phyloP scores from a whole-genome alignment of 345 rosid genomes.

The Turnera subulata region DNA sequence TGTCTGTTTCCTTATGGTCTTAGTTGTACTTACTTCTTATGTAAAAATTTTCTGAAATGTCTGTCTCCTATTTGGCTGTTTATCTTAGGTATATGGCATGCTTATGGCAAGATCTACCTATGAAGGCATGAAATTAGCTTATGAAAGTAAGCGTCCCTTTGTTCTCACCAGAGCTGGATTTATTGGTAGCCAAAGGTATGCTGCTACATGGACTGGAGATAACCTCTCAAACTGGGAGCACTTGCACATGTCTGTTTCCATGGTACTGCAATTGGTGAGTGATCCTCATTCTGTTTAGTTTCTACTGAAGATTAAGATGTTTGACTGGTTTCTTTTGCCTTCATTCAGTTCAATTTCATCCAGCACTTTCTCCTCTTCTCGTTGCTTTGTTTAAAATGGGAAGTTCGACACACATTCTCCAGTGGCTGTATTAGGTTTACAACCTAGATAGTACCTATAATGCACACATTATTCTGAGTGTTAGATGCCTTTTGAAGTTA shows the following conservation, averaged over 20 bases:
- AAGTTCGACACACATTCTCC: no score
- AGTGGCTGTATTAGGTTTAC: no score
- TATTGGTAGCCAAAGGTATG: conserved; percentile 79
- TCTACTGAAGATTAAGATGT: no score
- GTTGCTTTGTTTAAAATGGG: no score
- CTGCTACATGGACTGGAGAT: conserved; percentile 97
- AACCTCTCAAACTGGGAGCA: conserved; percentile 94
- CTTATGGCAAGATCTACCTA: conserved; percentile 89
- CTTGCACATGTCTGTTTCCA: conserved; percentile 78
- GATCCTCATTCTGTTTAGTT: neutral
- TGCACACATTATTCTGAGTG: no score
- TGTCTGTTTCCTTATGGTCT: neutral
- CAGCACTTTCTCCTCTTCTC: no score
- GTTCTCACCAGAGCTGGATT: conserved; percentile 98
- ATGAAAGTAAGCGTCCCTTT: conserved; percentile 72
- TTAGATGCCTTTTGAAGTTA: no score
- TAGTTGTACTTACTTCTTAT: no score
- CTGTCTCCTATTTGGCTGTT: conserved; percentile 13
- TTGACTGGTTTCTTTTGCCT: no score
- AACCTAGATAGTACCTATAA: no score
- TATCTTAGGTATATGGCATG: conserved; percentile 72
- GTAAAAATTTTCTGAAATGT: no score
- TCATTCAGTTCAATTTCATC: no score
- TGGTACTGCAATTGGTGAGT: conserved; percentile 96
- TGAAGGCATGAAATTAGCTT: conserved; percentile 79